Percentiles rank a stretch among this genome's conserved stretches.
Conservation (phyloP, 176 grass and related monocot species). For the Typha latifolia region DNA sequence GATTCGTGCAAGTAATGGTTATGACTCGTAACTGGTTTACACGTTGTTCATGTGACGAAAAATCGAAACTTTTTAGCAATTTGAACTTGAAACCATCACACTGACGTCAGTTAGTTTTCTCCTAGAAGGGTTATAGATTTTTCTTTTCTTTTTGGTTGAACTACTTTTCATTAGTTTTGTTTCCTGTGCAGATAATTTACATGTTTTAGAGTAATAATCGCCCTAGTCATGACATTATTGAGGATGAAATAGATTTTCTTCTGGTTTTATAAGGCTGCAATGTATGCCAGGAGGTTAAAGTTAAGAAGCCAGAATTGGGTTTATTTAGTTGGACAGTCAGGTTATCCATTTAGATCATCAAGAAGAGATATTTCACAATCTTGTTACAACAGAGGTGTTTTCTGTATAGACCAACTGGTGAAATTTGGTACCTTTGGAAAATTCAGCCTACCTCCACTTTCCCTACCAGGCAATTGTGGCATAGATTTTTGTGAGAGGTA, state of each 20-base stretch:
- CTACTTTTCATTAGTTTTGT: background rate
- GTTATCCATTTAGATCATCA: background rate
- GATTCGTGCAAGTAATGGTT: too few relatives aligned
- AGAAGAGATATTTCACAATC: conserved; percentile 2
- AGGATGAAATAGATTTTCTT: background rate
- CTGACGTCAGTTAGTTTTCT: too few relatives aligned
- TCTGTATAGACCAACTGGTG: background rate
- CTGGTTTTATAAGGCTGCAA: background rate
- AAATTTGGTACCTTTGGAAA: background rate
- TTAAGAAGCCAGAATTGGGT: background rate
- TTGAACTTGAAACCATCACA: too few relatives aligned
- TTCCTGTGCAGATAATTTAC: background rate
- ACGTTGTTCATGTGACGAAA: too few relatives aligned
- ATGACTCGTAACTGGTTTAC: too few relatives aligned
- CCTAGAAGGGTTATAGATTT: too few relatives aligned
- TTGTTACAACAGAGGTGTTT: background rate
- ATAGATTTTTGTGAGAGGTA: background rate
- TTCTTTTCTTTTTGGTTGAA: too few relatives aligned
- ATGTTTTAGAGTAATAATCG: background rate
- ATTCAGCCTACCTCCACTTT: background rate
- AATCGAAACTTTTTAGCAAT: too few relatives aligned
- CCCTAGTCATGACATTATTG: background rate
- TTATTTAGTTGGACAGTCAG: background rate
- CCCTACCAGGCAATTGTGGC: background rate
- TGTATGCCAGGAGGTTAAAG: conserved; percentile 4